Percentiles rank a stretch among this genome's conserved stretches.
Evolutionary conservation across 2,329 filamentous ascomycete genomes (phyloP).

Genomic region (Alternaria gansuensis): DNA sequence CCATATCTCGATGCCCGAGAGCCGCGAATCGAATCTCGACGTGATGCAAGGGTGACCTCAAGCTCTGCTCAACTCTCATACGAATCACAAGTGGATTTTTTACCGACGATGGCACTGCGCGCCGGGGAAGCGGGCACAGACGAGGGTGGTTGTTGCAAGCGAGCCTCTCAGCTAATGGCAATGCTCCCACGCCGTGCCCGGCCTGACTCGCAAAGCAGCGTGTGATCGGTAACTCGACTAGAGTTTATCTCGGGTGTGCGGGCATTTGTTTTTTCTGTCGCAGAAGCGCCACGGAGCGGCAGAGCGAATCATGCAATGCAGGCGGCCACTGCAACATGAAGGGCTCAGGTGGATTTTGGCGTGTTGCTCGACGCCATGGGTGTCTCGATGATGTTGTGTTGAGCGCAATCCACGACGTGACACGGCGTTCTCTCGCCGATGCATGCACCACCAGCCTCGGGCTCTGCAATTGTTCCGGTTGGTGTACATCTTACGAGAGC

Average conservation of each 20-base stretch:
- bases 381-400: conserved; percentile 28
- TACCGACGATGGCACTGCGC: conserved; percentile 17
- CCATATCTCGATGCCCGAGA: conserved; percentile 28
- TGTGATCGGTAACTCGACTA: conserved; percentile 34
- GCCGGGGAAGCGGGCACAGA: conserved; percentile 47
- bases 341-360: conserved; percentile 28
- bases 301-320: conserved; percentile 47
- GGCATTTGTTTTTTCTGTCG: conserved; percentile 43
- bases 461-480: conserved; percentile 33
- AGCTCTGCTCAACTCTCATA: conserved; percentile 15
- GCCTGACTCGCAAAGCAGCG: conserved; percentile 35
- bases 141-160: conserved; percentile 31
- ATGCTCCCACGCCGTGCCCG: conserved; percentile 19
- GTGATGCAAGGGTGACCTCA: conserved; percentile 34
- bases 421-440: conserved; percentile 28
- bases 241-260: conserved; percentile 34
- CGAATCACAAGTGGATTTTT: conserved; percentile 17
- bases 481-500: conserved; percentile 12
- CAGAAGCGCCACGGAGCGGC: conserved; percentile 35
- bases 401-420: conserved; percentile 37
- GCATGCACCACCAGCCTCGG: conserved; percentile 42
- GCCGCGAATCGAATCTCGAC: conserved; percentile 25
- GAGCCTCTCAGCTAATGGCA: conserved; percentile 33
- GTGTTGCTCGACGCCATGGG: conserved; percentile 36
- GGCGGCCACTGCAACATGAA: conserved; percentile 39